A percentile compares a stretch with the other conserved stretches of the same genome.
These are phyloP conservation scores for Lentinula aciculospora DNA, from an alignment of 768 basidiomycete species.

Conservation along the genomic window DNA sequence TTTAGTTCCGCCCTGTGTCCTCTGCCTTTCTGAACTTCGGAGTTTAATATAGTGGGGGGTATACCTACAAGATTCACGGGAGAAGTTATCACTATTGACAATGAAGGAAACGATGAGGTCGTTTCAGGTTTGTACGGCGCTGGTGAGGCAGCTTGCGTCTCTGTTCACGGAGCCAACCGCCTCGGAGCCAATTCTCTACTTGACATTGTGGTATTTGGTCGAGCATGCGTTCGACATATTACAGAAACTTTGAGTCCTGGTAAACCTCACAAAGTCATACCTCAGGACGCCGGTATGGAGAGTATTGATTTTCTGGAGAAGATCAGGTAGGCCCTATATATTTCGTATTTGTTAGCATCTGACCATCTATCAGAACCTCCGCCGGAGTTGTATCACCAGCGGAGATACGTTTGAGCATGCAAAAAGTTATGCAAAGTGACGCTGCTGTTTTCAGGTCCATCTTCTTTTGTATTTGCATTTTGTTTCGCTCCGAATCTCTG, in stretches of 20 bases:
- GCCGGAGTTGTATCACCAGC: slow-evolving; percentile 81
- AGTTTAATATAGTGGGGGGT: slow-evolving; percentile 78
- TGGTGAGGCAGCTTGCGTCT: slow-evolving; percentile 97
- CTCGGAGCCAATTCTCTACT: slow-evolving; percentile 98
- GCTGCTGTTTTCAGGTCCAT: slow-evolving; percentile 90
- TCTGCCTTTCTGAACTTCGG: not conserved
- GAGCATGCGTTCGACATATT: slow-evolving; percentile 97
- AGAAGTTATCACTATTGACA: slow-evolving; percentile 86
- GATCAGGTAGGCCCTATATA: slow-evolving; percentile 42
- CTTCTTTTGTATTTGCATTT: slow-evolving; percentile 6
- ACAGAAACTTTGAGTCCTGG: slow-evolving; percentile 85
- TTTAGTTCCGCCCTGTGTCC: not conserved
- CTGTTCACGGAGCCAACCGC: slow-evolving; percentile 99
- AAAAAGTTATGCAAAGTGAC: slow-evolving; percentile 98
- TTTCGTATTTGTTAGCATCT: not conserved
- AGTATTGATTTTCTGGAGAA: slow-evolving; percentile 86
- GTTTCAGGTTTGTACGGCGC: slow-evolving; percentile 98
- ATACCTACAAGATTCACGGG: slow-evolving; percentile 98
- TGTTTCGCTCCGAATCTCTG: not conserved
- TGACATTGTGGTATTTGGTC: slow-evolving; percentile 98
- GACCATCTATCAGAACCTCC: slow-evolving; percentile 44
- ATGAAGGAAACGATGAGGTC: slow-evolving; percentile 85
- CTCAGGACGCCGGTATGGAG: slow-evolving; percentile 78
- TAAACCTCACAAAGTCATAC: slow-evolving; percentile 83
- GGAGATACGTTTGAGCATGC: slow-evolving; percentile 90